Percentiles rank a stretch among this genome's conserved stretches.
These are phyloP conservation scores for Zizania palustris DNA, from an alignment of 202 grass and related monocot species.

Conservation along the genomic window DNA sequence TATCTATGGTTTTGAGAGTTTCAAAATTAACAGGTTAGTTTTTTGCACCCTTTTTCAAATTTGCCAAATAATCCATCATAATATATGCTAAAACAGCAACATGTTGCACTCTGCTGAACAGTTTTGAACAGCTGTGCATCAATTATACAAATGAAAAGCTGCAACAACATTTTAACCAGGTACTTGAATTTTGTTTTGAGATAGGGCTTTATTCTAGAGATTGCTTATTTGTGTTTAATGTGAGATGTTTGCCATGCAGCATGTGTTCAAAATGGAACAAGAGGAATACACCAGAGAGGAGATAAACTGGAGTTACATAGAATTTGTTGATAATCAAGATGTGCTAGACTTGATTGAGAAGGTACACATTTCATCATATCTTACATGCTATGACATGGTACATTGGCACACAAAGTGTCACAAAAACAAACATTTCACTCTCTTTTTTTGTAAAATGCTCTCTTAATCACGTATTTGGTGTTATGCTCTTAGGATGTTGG, in stretches of 20 bases:
- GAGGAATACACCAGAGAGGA: slow-evolving; percentile 98
- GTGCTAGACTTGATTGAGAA: slow-evolving; percentile 99
- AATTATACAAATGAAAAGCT: slow-evolving; percentile 99
- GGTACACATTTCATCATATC: slow-evolving; percentile 49
- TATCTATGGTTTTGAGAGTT: slow-evolving; percentile 99
- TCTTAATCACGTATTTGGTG: neutral
- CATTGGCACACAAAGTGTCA: neutral
- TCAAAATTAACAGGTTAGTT: slow-evolving; percentile 96
- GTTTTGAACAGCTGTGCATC: slow-evolving; percentile 99
- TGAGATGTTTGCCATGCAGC: slow-evolving; percentile 60
- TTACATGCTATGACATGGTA: slow-evolving; percentile 21
- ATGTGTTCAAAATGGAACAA: slow-evolving; percentile 99
- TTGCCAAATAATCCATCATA: slow-evolving; percentile 3
- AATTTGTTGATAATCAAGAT: slow-evolving; percentile 99
- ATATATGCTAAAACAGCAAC: slow-evolving; percentile 34
- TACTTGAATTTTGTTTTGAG: slow-evolving; percentile 44
- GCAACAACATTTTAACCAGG: slow-evolving; percentile 99
- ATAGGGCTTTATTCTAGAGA: slow-evolving; percentile 18
- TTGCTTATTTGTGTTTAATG: slow-evolving; percentile 47
- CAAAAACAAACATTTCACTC: too few relatives aligned
- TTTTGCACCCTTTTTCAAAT: slow-evolving; percentile 33
- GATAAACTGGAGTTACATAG: slow-evolving; percentile 99
- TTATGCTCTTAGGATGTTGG: slow-evolving; percentile 16
- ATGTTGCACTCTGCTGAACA: slow-evolving; percentile 48
- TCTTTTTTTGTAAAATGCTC: too few relatives aligned